Base-by-base conservation (phyloP, 495 filamentous ascomycete genomes). In the Clavariopsis aquatica region DNA sequence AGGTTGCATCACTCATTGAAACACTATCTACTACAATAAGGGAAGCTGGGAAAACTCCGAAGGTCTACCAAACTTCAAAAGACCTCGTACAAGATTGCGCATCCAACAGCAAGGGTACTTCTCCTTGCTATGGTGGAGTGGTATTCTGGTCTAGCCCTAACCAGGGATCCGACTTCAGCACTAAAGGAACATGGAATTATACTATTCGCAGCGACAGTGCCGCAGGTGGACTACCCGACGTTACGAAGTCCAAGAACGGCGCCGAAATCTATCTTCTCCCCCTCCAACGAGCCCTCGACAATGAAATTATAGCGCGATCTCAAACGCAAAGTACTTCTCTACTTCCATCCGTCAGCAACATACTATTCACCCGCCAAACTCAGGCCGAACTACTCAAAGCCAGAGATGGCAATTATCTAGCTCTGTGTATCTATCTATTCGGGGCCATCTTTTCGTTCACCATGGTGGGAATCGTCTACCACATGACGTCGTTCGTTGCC, bases 401-500 rank as follows among this genome's bases (percentile, higher is more conserved):
- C n/a, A 75, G 75, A 1, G 73, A 78, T 4, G 91, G 87, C 71
- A 87, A 88, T 78, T 75, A 78, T 9, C 77, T 80, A 1, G 82
- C 90, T 60, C 83, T 84, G 13, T 43, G 38, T 26, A 80, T 86
- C 60, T 82, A 84, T 55, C 66, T 91, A 10, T 85, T 78, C 12
- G 80, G 89, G 31, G 81, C 82, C 5, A 85, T 89, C 64, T 82
- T 90, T 65, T 79, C 87, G 27, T 83, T 83, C 38, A 79, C 89
- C 52, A 84, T 92, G 87, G 87, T 1, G 76, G 92, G 8, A 80
- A 81, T 27, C 93, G 93, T 68, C 6, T 23, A 22, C 34, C 90
- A 94, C 68, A 77, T 91, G 57, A 85, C 86, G 19, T 90, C 90
- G 1, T 83, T 90, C 66, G 85, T 90, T 61, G 90, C 90, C 13